Conservation (phyloP, 202 grass and related monocot species). For the Panicum virgatum region DNA sequence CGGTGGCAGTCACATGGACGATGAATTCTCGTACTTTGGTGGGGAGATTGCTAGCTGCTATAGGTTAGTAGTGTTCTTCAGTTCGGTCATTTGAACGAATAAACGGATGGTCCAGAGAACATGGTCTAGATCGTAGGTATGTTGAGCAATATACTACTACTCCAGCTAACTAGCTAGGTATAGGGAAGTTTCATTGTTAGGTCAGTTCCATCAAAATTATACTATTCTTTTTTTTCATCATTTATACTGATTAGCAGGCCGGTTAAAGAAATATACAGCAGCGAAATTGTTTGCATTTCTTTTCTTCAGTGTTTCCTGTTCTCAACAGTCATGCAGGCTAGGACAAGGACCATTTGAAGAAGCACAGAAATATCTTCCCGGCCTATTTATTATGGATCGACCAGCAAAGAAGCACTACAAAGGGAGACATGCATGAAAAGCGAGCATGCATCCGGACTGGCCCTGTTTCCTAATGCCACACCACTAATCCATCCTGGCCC, state of each 20-base stretch:
- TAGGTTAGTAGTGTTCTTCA: not conserved
- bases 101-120: conserved; percentile 29
- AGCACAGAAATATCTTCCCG: conserved; percentile 20
- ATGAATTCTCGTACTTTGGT: not conserved
- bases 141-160: too few species aligned
- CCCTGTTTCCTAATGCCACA: conserved; percentile 31
- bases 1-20: conserved; percentile 48
- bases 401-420: not conserved
- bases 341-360: not conserved
- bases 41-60: not conserved
- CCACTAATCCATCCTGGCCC: conserved; percentile 11
- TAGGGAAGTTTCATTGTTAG: not conserved
- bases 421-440: not conserved
- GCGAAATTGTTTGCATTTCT: not conserved
- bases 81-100: conserved; percentile 1
- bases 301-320: not conserved
- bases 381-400: too few species aligned
- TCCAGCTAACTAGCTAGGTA: not conserved
- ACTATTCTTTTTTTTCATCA: not conserved
- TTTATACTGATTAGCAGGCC: not conserved
- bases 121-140: not conserved
- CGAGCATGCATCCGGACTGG: not conserved
- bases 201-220: not conserved
- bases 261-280: not conserved
- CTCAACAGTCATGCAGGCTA: not conserved